Conservation (phyloP, 768 basidiomycete species). For the Inosperma sp. region DNA sequence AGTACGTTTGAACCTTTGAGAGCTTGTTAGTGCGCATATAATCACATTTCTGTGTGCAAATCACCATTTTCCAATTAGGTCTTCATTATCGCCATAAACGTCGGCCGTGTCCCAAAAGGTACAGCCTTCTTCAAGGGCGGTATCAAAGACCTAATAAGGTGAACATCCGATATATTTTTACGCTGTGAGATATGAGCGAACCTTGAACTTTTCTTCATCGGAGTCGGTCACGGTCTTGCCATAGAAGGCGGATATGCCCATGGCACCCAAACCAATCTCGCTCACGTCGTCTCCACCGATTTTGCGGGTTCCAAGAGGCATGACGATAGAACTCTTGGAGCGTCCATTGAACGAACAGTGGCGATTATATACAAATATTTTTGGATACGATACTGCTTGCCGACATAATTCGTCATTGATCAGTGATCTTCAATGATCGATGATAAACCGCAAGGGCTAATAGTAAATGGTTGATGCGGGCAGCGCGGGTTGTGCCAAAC, state of each 20-base stretch:
- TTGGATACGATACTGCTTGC: too few species aligned
- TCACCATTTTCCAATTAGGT: constrained; percentile 41
- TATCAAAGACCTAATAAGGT: constrained; percentile 37
- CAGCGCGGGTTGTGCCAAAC: too few species aligned
- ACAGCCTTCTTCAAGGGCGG: constrained; percentile 38
- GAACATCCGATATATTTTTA: neutral
- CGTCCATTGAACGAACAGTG: too few species aligned
- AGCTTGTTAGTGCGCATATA: neutral
- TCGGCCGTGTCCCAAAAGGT: constrained; percentile 49
- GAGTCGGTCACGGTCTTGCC: constrained; percentile 38
- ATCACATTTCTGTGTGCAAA: neutral
- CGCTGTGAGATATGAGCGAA: constrained; percentile 17
- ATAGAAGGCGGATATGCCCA: constrained; percentile 50
- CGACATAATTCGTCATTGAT: too few species aligned
- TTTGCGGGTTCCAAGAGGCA: constrained; percentile 27
- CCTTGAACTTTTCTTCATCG: constrained; percentile 61
- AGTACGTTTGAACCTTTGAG: constrained; percentile 43
- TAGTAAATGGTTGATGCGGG: too few species aligned
- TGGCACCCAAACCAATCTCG: constrained; percentile 56
- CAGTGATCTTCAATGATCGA: too few species aligned
- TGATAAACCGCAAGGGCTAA: too few species aligned
- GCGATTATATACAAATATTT: too few species aligned
- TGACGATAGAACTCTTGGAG: neutral
- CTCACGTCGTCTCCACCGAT: constrained; percentile 45
- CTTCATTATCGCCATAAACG: constrained; percentile 43